phyloP scores from a whole-genome alignment of 2,329 filamentous ascomycete species.

The Hawksworthiomyces lignivorus region DNA sequence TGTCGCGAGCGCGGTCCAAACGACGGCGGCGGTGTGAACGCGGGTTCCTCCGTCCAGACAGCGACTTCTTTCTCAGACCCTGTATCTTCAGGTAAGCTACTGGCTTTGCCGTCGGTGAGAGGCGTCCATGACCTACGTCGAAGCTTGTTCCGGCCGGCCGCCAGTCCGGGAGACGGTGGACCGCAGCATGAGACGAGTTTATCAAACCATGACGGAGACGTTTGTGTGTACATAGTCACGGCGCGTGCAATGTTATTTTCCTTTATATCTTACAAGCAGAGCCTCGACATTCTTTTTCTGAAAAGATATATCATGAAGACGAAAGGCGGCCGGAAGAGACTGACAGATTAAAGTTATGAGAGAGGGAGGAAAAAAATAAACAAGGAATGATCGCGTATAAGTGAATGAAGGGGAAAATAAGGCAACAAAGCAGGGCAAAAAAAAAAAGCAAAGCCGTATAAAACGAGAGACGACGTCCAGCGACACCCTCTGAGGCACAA shows the following conservation, averaged over 20 bases:
- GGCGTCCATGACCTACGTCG: background rate
- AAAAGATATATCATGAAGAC: conserved; percentile 7
- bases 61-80: conserved; percentile 21
- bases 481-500: conserved; percentile 1
- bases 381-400: background rate
- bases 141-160: background rate
- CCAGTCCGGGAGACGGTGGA: conserved; percentile 17
- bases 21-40: conserved; percentile 21
- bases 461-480: conserved; percentile 5
- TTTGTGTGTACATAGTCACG: conserved; percentile 33
- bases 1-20: conserved; percentile 16
- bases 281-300: no score
- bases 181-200: conserved; percentile 38
- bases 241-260: no score
- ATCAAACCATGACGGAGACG: conserved; percentile 39
- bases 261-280: no score
- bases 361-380: background rate
- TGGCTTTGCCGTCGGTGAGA: background rate
- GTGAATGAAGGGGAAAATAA: background rate
- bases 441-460: background rate
- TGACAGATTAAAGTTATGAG: background rate
- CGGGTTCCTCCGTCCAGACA: conserved; percentile 25
- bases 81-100: conserved; percentile 1
- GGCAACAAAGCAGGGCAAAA: background rate
- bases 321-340: conserved; percentile 8